Percentiles rank a stretch among this genome's conserved stretches.
phyloP scores from a whole-genome alignment of 139 green algal species.

The Ettlia oleoabundans region DNA sequence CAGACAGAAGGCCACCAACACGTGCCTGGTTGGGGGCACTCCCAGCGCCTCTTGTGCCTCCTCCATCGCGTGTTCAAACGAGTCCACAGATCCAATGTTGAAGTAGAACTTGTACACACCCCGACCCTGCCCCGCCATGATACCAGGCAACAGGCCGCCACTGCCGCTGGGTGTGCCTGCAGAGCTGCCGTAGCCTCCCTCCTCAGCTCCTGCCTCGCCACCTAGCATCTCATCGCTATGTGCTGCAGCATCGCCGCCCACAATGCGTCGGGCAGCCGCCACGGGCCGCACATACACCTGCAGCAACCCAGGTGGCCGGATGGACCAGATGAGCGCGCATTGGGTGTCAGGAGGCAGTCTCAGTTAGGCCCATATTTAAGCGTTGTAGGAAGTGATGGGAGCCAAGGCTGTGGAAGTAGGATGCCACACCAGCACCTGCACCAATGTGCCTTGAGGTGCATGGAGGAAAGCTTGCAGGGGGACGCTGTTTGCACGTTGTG shows the following conservation, averaged over 20 bases:
- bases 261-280: not conserved
- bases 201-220: not conserved
- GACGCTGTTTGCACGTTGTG: too few relatives aligned
- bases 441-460: too few relatives aligned
- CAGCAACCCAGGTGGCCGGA: not conserved
- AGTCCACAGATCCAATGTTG: constrained; percentile 95
- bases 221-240: not conserved
- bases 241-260: constrained; percentile 3
- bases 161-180: not conserved
- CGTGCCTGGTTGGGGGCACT: constrained; percentile 11
- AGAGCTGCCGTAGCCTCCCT: too few relatives aligned
- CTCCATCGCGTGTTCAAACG: constrained; percentile 97
- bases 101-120: constrained; percentile 88
- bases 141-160: not conserved
- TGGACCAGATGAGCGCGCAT: not conserved
- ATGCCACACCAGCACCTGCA: too few relatives aligned
- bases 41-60: constrained; percentile 83
- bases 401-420: too few relatives aligned
- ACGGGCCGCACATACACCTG: constrained; percentile 17
- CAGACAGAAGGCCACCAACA: not conserved
- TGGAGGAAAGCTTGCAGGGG: too few relatives aligned
- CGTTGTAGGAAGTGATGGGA: too few relatives aligned
- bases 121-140: too few relatives aligned
- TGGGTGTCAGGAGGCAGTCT: too few relatives aligned
- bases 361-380: too few relatives aligned